A percentile compares a stretch with the other conserved stretches of the same genome.
Evolutionary conservation across 2,329 filamentous ascomycete genomes (phyloP).

Genomic region (Chaetomium strumarium): DNA sequence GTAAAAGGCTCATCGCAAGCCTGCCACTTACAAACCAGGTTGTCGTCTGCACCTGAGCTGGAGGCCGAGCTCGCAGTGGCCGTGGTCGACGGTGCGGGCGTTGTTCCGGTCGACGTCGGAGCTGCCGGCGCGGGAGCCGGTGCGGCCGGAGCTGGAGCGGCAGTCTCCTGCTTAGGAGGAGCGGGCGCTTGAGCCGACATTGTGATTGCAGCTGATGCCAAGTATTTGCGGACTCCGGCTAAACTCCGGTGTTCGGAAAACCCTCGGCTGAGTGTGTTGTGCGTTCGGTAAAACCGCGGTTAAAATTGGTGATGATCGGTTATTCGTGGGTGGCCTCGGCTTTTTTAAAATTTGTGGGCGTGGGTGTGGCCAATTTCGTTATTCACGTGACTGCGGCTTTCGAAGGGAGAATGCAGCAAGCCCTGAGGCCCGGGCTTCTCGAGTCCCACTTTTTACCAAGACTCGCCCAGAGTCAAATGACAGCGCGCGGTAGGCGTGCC

Average conservation of each 20-base stretch:
- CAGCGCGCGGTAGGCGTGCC: slow-evolving; percentile 13
- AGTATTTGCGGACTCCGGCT: neutral
- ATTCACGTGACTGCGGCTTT: neutral
- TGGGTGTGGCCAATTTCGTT: neutral
- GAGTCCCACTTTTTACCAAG: slow-evolving; percentile 21
- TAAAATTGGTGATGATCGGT: no score
- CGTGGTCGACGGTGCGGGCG: slow-evolving; percentile 46
- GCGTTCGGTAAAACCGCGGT: no score
- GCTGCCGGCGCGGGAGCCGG: slow-evolving; percentile 32
- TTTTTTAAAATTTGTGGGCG: neutral
- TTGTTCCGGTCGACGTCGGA: slow-evolving; percentile 47
- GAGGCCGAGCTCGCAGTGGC: slow-evolving; percentile 29
- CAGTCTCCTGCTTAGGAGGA: slow-evolving; percentile 2
- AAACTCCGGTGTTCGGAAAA: no score
- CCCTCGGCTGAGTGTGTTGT: no score
- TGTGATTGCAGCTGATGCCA: slow-evolving; percentile 1
- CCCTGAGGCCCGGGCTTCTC: slow-evolving; percentile 15
- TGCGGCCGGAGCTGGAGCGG: slow-evolving; percentile 21
- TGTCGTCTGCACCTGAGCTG: slow-evolving; percentile 38
- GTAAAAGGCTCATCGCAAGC: slow-evolving; percentile 54
- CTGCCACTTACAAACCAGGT: slow-evolving; percentile 56
- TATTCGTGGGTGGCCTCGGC: neutral
- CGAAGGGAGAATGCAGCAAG: neutral
- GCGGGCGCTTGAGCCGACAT: slow-evolving; percentile 11
- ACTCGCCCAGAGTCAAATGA: slow-evolving; percentile 18